phyloP scores from a whole-genome alignment of 1,284 basidiomycete species.

The Pisolithus thermaeus region DNA sequence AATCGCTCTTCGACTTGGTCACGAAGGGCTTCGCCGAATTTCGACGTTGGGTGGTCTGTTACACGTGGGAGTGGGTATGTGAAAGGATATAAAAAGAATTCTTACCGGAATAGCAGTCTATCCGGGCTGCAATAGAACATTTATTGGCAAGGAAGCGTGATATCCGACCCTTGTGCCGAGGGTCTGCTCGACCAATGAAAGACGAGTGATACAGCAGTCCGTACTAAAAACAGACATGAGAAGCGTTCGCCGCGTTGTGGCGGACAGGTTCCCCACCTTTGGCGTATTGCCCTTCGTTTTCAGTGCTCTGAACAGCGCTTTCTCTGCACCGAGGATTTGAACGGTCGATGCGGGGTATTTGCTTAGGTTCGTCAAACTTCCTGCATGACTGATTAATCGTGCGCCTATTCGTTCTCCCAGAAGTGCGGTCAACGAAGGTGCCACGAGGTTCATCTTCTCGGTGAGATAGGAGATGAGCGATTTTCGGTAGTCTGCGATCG shows the following conservation, averaged over 20 bases:
- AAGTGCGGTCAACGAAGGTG: conserved; percentile 91
- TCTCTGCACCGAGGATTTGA: conserved; percentile 97
- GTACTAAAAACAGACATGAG: conserved; percentile 48
- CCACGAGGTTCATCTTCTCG: conserved; percentile 98
- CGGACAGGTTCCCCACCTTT: conserved; percentile 52
- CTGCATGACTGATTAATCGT: conserved; percentile 95
- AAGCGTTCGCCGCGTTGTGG: neutral
- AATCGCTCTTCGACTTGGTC: conserved; percentile 96
- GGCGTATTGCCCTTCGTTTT: conserved; percentile 99
- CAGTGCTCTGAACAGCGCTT: conserved; percentile 94
- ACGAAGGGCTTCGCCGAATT: conserved; percentile 93
- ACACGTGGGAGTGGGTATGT: neutral
- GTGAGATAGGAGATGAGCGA: conserved; percentile 85
- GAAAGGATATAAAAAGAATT: conserved; percentile 1
- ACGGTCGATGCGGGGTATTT: conserved; percentile 99
- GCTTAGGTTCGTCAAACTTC: conserved; percentile 92
- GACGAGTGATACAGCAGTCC: conserved; percentile 91
- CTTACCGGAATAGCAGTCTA: conserved; percentile 92
- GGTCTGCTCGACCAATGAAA: conserved; percentile 92
- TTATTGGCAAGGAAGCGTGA: conserved; percentile 99
- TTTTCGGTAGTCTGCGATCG: conserved; percentile 92
- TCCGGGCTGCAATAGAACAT: conserved; percentile 95
- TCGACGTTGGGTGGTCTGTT: conserved; percentile 79
- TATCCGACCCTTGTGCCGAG: conserved; percentile 97
- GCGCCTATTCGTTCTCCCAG: conserved; percentile 96